Evolutionary conservation across 192 early-diverging fungal genomes (phyloP).

Genomic region (Coemansia sp.): DNA sequence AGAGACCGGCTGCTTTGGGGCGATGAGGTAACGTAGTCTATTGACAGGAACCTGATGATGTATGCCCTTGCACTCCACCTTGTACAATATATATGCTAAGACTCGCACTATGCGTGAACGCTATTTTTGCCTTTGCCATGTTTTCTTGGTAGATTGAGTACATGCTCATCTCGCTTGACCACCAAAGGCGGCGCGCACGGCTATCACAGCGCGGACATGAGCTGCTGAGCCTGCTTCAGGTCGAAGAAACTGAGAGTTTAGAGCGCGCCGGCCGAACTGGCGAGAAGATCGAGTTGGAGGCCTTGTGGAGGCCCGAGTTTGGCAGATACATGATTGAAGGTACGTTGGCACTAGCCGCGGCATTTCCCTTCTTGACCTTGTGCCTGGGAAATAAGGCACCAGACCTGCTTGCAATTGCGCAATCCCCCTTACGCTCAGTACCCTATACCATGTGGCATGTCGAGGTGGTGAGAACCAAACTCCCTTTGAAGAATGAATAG

Average conservation of each 20-base stretch:
- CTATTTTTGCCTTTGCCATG: not conserved
- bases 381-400: not conserved
- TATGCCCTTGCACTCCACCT: not conserved
- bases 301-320: conserved; percentile 96
- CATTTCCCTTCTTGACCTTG: not conserved
- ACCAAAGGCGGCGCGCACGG: conserved; percentile 67
- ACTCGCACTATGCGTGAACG: not conserved
- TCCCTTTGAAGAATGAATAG: not conserved
- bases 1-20: conserved; percentile 91
- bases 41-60: not conserved
- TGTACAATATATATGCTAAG: not conserved
- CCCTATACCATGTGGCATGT: not conserved
- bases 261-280: conserved; percentile 26
- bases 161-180: conserved; percentile 83
- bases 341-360: conserved; percentile 13
- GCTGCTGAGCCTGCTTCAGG: conserved; percentile 71
- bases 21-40: conserved; percentile 76
- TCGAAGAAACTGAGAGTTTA: conserved; percentile 69
- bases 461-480: not conserved
- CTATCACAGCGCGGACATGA: conserved; percentile 83
- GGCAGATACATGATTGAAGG: conserved; percentile 96
- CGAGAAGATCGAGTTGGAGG: conserved; percentile 59
- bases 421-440: not conserved
- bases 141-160: conserved; percentile 79
- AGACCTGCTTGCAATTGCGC: conserved; percentile 6